A percentile compares a stretch with the other conserved stretches of the same genome.
These are phyloP conservation scores for Hibiscus mutabilis DNA, from an alignment of 345 rosid genomes.

Conservation along the genomic window DNA sequence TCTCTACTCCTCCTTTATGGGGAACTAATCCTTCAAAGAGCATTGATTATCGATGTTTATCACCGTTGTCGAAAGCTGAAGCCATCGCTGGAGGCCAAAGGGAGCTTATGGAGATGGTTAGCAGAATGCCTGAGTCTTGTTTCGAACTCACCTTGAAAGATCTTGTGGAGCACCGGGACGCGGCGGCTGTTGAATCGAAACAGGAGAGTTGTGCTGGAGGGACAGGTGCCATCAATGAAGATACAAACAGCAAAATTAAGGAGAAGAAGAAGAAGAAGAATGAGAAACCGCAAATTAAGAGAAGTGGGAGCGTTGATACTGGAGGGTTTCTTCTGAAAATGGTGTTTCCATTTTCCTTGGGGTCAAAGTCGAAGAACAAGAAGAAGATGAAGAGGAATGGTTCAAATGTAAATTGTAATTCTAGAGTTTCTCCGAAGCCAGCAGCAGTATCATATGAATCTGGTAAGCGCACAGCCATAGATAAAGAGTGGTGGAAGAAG, in stretches of 20 bases:
- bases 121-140: slow-evolving; percentile 79
- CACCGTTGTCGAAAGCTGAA: slow-evolving; percentile 62
- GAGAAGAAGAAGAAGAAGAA: slow-evolving; percentile 13
- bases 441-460: slow-evolving; percentile 32
- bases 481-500: slow-evolving; percentile 70
- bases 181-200: slow-evolving; percentile 13
- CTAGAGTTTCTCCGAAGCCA: slow-evolving; percentile 45
- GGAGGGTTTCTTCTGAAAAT: slow-evolving; percentile 67
- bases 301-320: slow-evolving; percentile 34
- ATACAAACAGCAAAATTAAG: slow-evolving; percentile 12
- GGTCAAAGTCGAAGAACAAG: slow-evolving; percentile 35
- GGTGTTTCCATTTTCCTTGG: slow-evolving; percentile 52
- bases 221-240: slow-evolving; percentile 16
- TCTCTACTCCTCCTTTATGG: slow-evolving; percentile 67
- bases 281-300: slow-evolving; percentile 18
- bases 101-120: slow-evolving; percentile 95
- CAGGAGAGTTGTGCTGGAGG: slow-evolving; percentile 18
- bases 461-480: slow-evolving; percentile 19
- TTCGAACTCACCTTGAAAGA: slow-evolving; percentile 81
- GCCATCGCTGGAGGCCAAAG: slow-evolving; percentile 78
- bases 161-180: slow-evolving; percentile 48
- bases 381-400: slow-evolving; percentile 28
- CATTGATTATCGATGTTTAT: slow-evolving; percentile 39
- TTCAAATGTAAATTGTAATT: slow-evolving; percentile 12
- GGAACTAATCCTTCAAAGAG: slow-evolving; percentile 38